Base-by-base conservation (phyloP, 2,329 filamentous ascomycete genomes). In the Colletotrichum sp. region DNA sequence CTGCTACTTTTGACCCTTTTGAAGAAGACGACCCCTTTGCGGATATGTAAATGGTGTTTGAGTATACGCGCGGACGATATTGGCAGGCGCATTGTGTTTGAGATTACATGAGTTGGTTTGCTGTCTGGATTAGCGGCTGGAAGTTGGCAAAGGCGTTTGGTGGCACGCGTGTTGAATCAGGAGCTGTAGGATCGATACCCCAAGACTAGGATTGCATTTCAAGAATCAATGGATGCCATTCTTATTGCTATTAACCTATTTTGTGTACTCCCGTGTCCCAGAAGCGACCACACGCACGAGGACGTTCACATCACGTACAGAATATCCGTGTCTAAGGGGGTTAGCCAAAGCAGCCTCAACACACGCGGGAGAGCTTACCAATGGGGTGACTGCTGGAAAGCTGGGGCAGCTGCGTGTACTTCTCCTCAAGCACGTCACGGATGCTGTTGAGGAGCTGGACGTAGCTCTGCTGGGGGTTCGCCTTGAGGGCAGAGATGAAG, bases 391-490 rank as follows among this genome's bases (percentile, higher is more conserved):
- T 98, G 87, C 95, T 96, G 82, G 96, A 98, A 79, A 99, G 88
- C 88, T 99, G 97, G 68, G 97, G 97, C 88, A 98, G 98, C 87
- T 99, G 97, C 10, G 91, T 90, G 84, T 99, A 99, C 84, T 98
- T 97, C 52, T 92, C 92, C 79, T 94, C 88, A 75, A 99, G 89
- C 82, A 98, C 93, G 73, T 98, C 96, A 74, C 97, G 95, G 81
- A 99, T 96, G 85, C 93, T 98, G 89, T 98, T 99, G 79, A 99
- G 90, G 74, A 99, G 89, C 88, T 98, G 93, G 67, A 99, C 95
- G 83, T 99, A 99, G 86, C 94, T 98, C 88, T 99, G 97, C 83
- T 98, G 94, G 1, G 95, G 95, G 83, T 98, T 98, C 88, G 96
- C 95, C 89, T 95, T 96, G 82, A 99, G 90, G 24, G 96, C 94